Conservation (phyloP, 2,329 filamentous ascomycete species). For the Setomelanomma holmii region DNA sequence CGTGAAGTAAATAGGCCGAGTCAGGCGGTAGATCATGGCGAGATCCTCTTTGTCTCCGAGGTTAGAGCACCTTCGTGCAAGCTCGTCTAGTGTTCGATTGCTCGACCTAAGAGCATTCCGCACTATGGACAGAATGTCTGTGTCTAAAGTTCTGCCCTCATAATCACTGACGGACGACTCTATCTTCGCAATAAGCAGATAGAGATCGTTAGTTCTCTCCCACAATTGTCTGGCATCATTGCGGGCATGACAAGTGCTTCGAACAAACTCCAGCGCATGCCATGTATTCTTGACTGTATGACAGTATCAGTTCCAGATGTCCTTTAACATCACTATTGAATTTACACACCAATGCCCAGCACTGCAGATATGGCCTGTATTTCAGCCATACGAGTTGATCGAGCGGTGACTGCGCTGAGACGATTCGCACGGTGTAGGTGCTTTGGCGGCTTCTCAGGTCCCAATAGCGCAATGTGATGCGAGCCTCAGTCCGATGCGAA, state of each 20-base stretch:
- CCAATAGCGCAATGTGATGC: too few relatives aligned
- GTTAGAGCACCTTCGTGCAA: neutral
- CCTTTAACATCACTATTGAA: neutral
- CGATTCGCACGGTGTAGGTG: neutral
- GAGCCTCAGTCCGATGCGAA: too few relatives aligned
- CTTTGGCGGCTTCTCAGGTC: too few relatives aligned
- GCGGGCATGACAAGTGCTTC: neutral
- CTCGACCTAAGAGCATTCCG: neutral
- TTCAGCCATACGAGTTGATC: neutral
- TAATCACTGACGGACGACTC: neutral
- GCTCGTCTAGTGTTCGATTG: conserved; percentile 1
- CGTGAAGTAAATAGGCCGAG: neutral
- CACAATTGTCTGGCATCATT: neutral
- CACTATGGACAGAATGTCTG: neutral
- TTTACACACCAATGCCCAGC: neutral
- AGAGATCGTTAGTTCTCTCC: neutral
- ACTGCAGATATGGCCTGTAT: neutral
- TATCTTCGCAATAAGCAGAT: neutral
- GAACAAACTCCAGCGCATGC: neutral
- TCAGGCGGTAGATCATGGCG: neutral
- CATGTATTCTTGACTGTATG: conserved; percentile 1
- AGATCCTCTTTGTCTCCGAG: neutral
- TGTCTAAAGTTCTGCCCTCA: neutral
- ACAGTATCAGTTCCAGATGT: neutral
- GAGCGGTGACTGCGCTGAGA: neutral